Conservation (phyloP, 441 rosid genomes). For the Populus hybrid region DNA sequence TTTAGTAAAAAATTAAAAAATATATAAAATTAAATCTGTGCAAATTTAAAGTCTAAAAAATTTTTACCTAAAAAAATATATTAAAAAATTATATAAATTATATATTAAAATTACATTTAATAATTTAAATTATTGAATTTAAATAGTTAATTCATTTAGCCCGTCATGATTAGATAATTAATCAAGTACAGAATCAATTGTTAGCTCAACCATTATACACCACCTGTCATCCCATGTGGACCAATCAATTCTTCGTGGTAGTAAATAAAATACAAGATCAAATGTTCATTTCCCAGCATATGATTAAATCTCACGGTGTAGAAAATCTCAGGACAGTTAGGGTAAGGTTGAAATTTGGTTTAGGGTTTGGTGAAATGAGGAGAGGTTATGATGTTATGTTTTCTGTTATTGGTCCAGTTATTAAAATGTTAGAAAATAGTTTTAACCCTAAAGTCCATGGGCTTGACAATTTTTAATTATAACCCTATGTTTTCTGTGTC, state of each 20-base stretch:
- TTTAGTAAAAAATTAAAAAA: too few species aligned
- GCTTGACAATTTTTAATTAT: too few species aligned
- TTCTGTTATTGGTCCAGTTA: background rate
- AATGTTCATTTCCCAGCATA: background rate
- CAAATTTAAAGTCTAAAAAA: too few species aligned
- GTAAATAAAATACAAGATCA: background rate
- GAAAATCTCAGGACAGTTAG: background rate
- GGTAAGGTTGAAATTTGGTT: background rate
- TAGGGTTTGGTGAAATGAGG: background rate
- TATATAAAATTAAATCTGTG: too few species aligned
- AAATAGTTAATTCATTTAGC: too few species aligned
- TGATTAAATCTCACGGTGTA: background rate
- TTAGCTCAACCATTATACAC: background rate
- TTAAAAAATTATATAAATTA: too few species aligned
- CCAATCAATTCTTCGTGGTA: background rate
- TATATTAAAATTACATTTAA: too few species aligned
- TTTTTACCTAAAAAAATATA: too few species aligned
- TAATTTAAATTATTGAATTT: too few species aligned
- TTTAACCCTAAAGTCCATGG: background rate
- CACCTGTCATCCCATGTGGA: background rate
- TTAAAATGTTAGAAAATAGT: background rate
- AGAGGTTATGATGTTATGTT: background rate
- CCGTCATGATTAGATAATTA: background rate
- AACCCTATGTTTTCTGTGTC: too few species aligned
- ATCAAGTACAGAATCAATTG: background rate